A percentile compares a stretch with the other conserved stretches of the same genome.
Conservation (phyloP, 306 rosid species). For the Casuarina equisetifolia region DNA sequence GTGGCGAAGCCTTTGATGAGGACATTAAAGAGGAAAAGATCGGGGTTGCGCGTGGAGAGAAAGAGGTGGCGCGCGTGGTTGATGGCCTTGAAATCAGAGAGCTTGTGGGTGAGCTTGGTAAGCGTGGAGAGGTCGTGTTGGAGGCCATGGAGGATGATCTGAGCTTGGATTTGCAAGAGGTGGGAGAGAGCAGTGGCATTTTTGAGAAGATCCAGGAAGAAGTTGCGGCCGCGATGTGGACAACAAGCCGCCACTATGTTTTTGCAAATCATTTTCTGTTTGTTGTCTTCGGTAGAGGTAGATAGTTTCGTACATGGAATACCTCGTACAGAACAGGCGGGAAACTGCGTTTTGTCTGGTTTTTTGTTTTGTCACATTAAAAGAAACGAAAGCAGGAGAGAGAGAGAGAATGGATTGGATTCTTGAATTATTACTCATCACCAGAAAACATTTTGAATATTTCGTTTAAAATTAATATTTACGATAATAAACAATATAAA, state of each 20-base stretch:
- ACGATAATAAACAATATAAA: no score
- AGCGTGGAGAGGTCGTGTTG: slow-evolving; percentile 62
- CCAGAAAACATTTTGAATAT: no score
- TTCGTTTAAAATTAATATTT: no score
- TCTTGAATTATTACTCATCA: no score
- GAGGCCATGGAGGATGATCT: slow-evolving; percentile 64
- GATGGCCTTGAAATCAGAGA: slow-evolving; percentile 70
- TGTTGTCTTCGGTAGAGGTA: background rate
- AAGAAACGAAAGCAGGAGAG: no score
- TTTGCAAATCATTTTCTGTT: slow-evolving; percentile 37
- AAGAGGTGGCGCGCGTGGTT: slow-evolving; percentile 61
- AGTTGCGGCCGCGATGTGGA: slow-evolving; percentile 41
- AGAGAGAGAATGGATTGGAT: no score
- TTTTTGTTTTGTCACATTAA: background rate
- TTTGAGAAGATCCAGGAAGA: slow-evolving; percentile 51
- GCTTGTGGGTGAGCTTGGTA: slow-evolving; percentile 84
- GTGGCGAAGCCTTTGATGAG: slow-evolving; percentile 63
- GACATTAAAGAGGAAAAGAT: slow-evolving; percentile 82
- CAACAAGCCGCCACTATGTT: slow-evolving; percentile 25
- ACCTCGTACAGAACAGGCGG: background rate
- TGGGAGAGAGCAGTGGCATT: slow-evolving; percentile 48
- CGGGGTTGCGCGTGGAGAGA: slow-evolving; percentile 67
- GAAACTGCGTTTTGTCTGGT: slow-evolving; percentile 1
- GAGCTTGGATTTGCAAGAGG: slow-evolving; percentile 72
- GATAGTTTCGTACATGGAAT: background rate